Base-by-base conservation (phyloP, 1,139 yeast genomes). In the Saccharomyces pastorianus region DNA sequence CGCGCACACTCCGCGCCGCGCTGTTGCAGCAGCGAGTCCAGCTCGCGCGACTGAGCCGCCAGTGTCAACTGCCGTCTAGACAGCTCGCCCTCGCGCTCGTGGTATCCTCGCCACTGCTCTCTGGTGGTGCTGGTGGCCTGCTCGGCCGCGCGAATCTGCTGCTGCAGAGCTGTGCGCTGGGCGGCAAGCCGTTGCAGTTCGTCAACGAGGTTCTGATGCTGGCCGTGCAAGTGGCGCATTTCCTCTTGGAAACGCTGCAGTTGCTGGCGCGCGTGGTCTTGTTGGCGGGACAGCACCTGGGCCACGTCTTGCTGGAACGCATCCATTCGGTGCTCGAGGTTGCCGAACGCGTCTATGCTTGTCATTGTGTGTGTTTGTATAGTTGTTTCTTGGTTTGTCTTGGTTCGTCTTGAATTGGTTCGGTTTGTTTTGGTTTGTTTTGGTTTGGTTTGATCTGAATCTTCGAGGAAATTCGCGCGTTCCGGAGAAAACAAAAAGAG, bases 251-350 rank as follows among this genome's bases (percentile, higher is more conserved):
- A 32, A 0, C 14, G 38, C 38, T 32, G 38, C 17, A 32, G 14
- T 4, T 32, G 38, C 38, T 32, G 38, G 38, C 38, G 38, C 38
- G 38, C 38, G 38, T 32, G 38, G 38, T 32, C 38, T 32, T 32
- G 38, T 46, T 23, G 47, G 25, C 47, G 47, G 1, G 47, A 9
- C 28, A 23, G 28, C 25, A 26, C 28, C 14, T 3, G 47, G 26
- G 47, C 23, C 29, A 46, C 48, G 48, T 46, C 32, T 1, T 31
- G 26, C 47, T 23, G 47, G 47, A 23, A 23, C 26, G 27, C 47
- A 13, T 42, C 47, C 47, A 42, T 42, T 23, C 47, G 47, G 47
- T 23, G 26, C 48, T 46, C 28, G 31, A 46, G 31, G 38, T 32
- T 13, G 0, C 14, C 38, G 14, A 32, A 32, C 38, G 38, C 14